Conservation (phyloP, 371 early-diverging fungal species). For the Lichtheimia corymbifera region DNA sequence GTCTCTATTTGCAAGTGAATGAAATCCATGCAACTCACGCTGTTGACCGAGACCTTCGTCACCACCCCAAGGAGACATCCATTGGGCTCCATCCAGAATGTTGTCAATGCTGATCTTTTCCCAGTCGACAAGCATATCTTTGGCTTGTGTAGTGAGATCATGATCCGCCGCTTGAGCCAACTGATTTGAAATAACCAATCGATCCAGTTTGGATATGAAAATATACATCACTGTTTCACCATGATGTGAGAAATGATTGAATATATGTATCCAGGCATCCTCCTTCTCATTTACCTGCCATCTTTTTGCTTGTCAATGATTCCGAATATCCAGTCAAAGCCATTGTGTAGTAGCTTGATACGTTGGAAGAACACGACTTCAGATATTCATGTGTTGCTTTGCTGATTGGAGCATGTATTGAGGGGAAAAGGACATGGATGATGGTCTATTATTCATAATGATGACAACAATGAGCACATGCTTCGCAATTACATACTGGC, state of each 20-base stretch:
- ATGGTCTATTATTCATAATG: neutral
- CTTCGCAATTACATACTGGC: neutral
- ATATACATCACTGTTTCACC: neutral
- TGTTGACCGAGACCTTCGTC: neutral
- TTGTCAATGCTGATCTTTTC: neutral
- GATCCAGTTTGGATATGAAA: neutral
- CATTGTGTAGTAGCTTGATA: neutral
- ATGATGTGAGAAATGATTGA: neutral
- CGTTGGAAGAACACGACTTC: neutral
- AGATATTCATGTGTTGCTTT: neutral
- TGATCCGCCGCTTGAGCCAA: neutral
- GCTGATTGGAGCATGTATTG: neutral
- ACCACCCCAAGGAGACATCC: neutral
- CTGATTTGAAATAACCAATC: neutral
- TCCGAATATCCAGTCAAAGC: neutral
- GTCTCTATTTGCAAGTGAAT: no score
- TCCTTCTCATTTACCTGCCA: neutral
- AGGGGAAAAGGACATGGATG: neutral
- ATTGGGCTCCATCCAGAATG: neutral
- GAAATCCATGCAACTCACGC: neutral
- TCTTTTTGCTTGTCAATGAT: neutral
- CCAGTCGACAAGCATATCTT: neutral
- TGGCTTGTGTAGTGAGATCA: neutral
- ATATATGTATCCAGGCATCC: neutral
- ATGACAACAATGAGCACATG: neutral